Evolutionary conservation across 177 flowering plant species (phyloP), one percentile per base, ranked within the genome.

Genomic region (Vitis hybrid): DNA sequence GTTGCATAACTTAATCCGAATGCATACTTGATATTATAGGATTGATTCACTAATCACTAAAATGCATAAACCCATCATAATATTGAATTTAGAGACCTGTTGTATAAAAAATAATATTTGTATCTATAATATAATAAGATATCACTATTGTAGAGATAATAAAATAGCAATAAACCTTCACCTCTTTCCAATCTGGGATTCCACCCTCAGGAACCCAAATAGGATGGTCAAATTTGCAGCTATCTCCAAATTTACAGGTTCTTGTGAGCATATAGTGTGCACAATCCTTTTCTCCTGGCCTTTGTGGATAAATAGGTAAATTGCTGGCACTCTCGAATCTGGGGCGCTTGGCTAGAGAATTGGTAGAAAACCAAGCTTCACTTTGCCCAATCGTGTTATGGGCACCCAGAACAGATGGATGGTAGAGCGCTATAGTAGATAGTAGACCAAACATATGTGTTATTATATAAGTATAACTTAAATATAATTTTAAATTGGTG

Each of bases 171-270:
- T 69, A 82, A 81, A 77, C 52, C 19, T 71, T 96, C 99, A 96
- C 99, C 99, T 96, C 98, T 96, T 96, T 96, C 98, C 99, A 92
- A 84, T 94, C 97, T 49, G 98, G 97, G 84, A 96, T 94, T 83
- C 99, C 99, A 85, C 99, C 99, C 75, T 90, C 98, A 69, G 97
- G 97, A 87, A 94, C 97, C 99, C 98, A 94, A 82, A 88, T 73
- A 87, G 99, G 99, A 85, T 96, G 99, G 85, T 96, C 98, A 81
- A 90, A 96, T 89, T 85, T 96, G 99, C 99, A 96, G 90, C 71
- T 83, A 78, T 92, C 97, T 82, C 97, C 99, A 87, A 86, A 96
- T 79, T 84, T 94, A 91, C 99, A 96, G 83, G 97, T 92, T 87
- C 99, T 87, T 70, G 98, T 96, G 75, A 80, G 94, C 99, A 96